Percentiles rank a stretch among this genome's conserved stretches.
These are phyloP conservation scores for Calonectria honghensis DNA, from an alignment of 2,329 filamentous ascomycete genomes.

Conservation along the genomic window DNA sequence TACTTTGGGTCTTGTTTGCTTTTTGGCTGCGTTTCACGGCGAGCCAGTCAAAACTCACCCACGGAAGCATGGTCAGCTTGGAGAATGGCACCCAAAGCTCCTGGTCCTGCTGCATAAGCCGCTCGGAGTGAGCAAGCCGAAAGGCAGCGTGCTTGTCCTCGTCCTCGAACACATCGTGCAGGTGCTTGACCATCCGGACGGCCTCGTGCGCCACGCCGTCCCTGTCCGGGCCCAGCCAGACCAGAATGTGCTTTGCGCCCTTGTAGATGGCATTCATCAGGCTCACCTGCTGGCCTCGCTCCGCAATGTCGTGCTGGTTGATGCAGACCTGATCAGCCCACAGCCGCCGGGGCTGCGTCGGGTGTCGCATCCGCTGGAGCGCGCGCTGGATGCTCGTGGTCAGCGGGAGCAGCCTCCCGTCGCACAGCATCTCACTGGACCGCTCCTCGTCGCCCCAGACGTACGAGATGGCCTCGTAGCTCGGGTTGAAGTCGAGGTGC, in stretches of 20 bases:
- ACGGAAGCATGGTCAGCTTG: conserved; percentile 57
- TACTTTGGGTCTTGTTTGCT: not conserved
- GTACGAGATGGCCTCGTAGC: conserved; percentile 61
- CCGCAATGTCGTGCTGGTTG: conserved; percentile 60
- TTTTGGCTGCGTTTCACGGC: not conserved
- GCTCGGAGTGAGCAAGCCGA: conserved; percentile 56
- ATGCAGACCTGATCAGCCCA: conserved; percentile 66
- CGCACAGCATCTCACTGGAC: conserved; percentile 49
- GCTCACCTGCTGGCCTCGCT: conserved; percentile 61
- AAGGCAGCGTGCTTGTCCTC: conserved; percentile 57
- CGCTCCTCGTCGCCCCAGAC: conserved; percentile 58
- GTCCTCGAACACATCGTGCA: conserved; percentile 56
- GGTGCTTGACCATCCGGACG: conserved; percentile 52
- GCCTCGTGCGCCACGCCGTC: conserved; percentile 56
- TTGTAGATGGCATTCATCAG: conserved; percentile 63
- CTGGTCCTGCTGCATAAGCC: conserved; percentile 53
- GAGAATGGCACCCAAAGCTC: conserved; percentile 58
- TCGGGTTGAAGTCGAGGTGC: conserved; percentile 48
- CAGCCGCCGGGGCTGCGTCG: conserved; percentile 54
- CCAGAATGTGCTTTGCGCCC: conserved; percentile 57
- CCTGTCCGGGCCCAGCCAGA: conserved; percentile 61
- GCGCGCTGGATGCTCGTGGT: conserved; percentile 58
- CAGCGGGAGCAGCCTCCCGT: conserved; percentile 52
- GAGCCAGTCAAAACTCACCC: conserved; percentile 53
- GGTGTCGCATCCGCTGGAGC: conserved; percentile 55